phyloP scores from a whole-genome alignment of 1,284 basidiomycete species.

The Heliocybe sulcata region DNA sequence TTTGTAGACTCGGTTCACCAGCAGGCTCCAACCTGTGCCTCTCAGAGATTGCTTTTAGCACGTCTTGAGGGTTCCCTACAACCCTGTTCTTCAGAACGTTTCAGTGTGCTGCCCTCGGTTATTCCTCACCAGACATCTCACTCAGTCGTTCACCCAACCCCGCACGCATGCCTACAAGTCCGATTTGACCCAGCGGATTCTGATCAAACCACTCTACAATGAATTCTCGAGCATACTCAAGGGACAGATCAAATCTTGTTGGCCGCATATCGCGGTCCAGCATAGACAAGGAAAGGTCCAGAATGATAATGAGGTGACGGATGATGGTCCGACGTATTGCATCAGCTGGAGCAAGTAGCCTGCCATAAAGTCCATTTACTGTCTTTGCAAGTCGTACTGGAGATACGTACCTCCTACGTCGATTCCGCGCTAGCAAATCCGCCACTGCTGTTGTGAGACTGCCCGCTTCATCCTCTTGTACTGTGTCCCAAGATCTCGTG shows the following conservation, averaged over 20 bases:
- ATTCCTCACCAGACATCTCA: conserved; percentile 76
- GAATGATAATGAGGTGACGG: conserved; percentile 84
- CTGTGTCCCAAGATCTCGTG: conserved; percentile 92
- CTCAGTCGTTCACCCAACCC: conserved; percentile 83
- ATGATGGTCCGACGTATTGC: conserved; percentile 95
- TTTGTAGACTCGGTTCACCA: conserved; percentile 95
- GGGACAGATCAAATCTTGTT: conserved; percentile 82
- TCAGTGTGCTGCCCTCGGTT: neutral
- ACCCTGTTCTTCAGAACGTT: neutral
- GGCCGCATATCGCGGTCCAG: conserved; percentile 93
- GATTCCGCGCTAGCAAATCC: conserved; percentile 78
- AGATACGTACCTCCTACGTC: conserved; percentile 69
- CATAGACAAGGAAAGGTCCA: conserved; percentile 92
- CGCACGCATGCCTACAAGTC: conserved; percentile 86
- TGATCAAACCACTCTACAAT: conserved; percentile 98
- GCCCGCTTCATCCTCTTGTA: conserved; percentile 92
- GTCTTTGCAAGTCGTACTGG: neutral
- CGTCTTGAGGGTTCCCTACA: conserved; percentile 90
- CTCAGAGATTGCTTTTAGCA: conserved; percentile 80
- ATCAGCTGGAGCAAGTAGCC: conserved; percentile 71
- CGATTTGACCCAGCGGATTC: conserved; percentile 97
- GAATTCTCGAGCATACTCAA: conserved; percentile 89
- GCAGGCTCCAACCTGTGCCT: conserved; percentile 84
- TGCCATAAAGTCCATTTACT: conserved; percentile 20
- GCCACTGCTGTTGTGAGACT: conserved; percentile 88